Conservation (phyloP, 257 asterid genomes). For the Apocynum venetum region DNA sequence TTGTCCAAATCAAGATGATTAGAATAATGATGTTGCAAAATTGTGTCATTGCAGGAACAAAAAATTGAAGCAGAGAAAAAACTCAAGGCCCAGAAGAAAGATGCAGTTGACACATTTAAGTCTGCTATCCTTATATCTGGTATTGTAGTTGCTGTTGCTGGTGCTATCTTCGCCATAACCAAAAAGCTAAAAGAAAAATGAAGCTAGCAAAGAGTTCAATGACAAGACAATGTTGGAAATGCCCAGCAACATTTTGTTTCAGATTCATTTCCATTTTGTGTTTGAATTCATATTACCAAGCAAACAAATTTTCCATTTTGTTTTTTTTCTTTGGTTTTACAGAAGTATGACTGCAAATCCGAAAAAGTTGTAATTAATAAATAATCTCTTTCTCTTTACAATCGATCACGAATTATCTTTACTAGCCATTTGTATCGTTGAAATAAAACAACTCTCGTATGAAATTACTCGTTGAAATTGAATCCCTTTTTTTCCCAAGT, state of each 20-base stretch:
- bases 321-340: not conserved
- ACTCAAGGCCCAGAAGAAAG: constrained; percentile 46
- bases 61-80: constrained; percentile 22
- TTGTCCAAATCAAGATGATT: no score
- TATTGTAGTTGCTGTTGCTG: constrained; percentile 57
- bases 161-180: constrained; percentile 67
- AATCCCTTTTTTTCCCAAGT: no score
- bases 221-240: not conserved
- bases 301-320: not conserved
- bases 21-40: not conserved
- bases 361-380: no score
- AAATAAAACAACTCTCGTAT: no score
- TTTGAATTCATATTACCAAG: not conserved
- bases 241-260: not conserved
- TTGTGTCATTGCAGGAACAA: constrained; percentile 31
- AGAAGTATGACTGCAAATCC: not conserved
- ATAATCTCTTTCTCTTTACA: no score
- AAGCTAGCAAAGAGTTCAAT: not conserved
- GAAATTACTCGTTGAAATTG: no score
- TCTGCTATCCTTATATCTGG: constrained; percentile 58
- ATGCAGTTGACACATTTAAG: constrained; percentile 53
- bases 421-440: no score
- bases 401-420: no score
- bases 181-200: constrained; percentile 65
- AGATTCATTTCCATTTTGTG: not conserved